phyloP scores from a whole-genome alignment of 805 yeast species.

The Yarrowia alimentaria region DNA sequence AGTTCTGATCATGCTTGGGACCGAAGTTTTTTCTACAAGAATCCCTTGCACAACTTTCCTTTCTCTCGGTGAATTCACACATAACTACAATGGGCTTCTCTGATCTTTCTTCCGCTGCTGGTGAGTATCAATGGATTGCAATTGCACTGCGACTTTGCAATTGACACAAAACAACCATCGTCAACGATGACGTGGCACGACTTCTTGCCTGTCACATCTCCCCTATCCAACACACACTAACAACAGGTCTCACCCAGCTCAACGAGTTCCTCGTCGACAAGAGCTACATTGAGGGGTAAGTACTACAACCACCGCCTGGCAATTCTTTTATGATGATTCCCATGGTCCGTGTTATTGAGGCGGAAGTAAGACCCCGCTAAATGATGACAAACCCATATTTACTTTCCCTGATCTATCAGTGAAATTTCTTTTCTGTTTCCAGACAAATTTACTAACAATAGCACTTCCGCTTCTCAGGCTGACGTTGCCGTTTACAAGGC shows the following conservation, averaged over 20 bases:
- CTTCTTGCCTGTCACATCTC: not conserved
- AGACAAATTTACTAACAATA: not conserved
- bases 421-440: not conserved
- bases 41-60: slow-evolving; percentile 10
- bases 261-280: slow-evolving; percentile 86
- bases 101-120: slow-evolving; percentile 46
- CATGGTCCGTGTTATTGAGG: slow-evolving; percentile 29
- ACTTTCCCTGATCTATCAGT: slow-evolving; percentile 9
- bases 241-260: slow-evolving; percentile 59
- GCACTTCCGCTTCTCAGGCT: slow-evolving; percentile 79
- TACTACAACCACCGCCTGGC: slow-evolving; percentile 38
- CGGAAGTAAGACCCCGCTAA: slow-evolving; percentile 29
- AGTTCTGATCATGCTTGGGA: slow-evolving; percentile 21
- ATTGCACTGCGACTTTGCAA: no score
- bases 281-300: slow-evolving; percentile 96
- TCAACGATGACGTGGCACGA: not conserved
- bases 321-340: slow-evolving; percentile 24
- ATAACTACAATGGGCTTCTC: slow-evolving; percentile 44
- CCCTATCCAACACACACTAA: not conserved
- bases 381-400: slow-evolving; percentile 27
- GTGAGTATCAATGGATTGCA: slow-evolving; percentile 36
- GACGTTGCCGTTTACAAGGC: slow-evolving; percentile 93
- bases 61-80: slow-evolving; percentile 25
- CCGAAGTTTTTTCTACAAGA: slow-evolving; percentile 27
- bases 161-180: no score